Evolutionary conservation across 495 filamentous ascomycete species (phyloP), one percentile per base, ranked within the genome.

Genomic region (Cercophora newfieldiana): DNA sequence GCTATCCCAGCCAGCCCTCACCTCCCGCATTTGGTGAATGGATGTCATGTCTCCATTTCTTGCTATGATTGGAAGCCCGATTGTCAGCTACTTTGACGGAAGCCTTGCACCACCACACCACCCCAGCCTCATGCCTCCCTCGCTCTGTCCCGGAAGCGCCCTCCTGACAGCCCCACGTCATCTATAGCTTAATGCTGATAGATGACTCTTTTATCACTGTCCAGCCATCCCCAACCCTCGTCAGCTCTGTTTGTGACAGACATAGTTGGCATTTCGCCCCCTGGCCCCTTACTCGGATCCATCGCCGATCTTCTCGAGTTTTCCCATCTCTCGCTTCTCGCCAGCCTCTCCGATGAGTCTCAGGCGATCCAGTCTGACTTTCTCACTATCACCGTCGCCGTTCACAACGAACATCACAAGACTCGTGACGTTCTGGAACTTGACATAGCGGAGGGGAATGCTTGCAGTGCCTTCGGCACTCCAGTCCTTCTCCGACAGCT

Each of bases 241-340:
- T 60, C 60, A 64, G 37, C 58, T 50, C 24, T 33, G 50, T 53
- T 30, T 14, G 30, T 37, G 60, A n/a, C 25, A 44, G 61, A 56
- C n/a, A 18, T 16, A 16, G 33, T 0, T 16, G 44, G n/a, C 25
- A 33, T 62, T 29, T 37, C 22, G 53, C 29, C 26, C 24, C 37
- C 57, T 72, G 83, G 87, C 79, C 37, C 37, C 37, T 44, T 90
- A 86, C 68, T 84, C 87, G 22, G 81, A 77, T 75, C 92, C 89
- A 72, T 96, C 91, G 12, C 90, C 92, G 73, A 97, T 87, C 86
- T 98, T 98, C 86, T 97, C 92, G 69, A 99, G 79, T 83, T 97
- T 97, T 58, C 93, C 95, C 86, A 91, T 89, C 55, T 93, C 90
- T 61, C 92, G 82, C 85, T 96, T 96, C 84, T 96, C 91, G 14